Evolutionary conservation across 1,284 basidiomycete genomes (phyloP).

Genomic region (Inonotus obliquus): DNA sequence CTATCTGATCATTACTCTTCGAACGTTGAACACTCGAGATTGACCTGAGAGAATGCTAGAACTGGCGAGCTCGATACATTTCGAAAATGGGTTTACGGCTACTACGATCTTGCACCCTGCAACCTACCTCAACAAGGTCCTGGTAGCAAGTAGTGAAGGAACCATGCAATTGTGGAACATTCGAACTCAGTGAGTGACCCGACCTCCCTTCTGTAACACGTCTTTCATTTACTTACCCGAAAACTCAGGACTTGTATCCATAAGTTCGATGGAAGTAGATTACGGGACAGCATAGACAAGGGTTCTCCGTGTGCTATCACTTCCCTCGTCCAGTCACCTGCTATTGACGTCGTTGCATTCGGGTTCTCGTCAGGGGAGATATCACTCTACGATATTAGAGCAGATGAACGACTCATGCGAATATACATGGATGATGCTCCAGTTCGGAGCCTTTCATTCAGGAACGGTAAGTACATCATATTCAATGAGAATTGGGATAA

Average conservation of each 20-base stretch:
- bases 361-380: slow-evolving; percentile 88
- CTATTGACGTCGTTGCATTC: slow-evolving; percentile 91
- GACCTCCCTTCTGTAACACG: slow-evolving; percentile 5
- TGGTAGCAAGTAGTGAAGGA: slow-evolving; percentile 83
- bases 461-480: slow-evolving; percentile 61
- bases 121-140: slow-evolving; percentile 95
- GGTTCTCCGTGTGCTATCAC: slow-evolving; percentile 61
- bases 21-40: not conserved
- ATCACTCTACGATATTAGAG: slow-evolving; percentile 84
- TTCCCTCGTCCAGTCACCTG: slow-evolving; percentile 85
- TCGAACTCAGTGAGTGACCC: slow-evolving; percentile 62
- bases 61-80: slow-evolving; percentile 62
- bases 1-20: not conserved
- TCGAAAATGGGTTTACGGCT: slow-evolving; percentile 79
- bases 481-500: slow-evolving; percentile 6
- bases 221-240: slow-evolving; percentile 1
- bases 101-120: slow-evolving; percentile 86
- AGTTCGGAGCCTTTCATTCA: slow-evolving; percentile 76
- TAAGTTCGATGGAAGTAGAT: slow-evolving; percentile 46
- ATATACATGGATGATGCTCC: slow-evolving; percentile 85
- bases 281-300: slow-evolving; percentile 47
- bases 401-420: slow-evolving; percentile 84
- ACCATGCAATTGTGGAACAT: slow-evolving; percentile 94
- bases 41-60: slow-evolving; percentile 32
- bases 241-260: slow-evolving; percentile 58